Percentiles rank a stretch among this genome's conserved stretches.
These are phyloP conservation scores for Alternaria tenuissima DNA, from an alignment of 2,329 filamentous ascomycete genomes.

Conservation along the genomic window DNA sequence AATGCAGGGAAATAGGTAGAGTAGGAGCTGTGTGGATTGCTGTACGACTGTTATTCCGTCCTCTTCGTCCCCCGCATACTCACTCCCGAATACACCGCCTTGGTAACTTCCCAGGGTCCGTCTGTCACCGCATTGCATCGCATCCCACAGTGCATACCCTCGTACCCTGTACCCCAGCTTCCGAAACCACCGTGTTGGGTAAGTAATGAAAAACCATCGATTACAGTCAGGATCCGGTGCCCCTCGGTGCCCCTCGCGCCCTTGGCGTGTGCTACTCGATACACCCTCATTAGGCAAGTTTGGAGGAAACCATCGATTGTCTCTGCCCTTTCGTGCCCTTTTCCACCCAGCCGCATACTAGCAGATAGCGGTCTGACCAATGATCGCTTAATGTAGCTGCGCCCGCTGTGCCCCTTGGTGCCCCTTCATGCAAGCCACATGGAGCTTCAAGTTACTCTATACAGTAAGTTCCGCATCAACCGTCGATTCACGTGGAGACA, in stretches of 20 bases:
- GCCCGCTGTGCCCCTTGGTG: slow-evolving; percentile 3
- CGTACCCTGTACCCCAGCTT: background rate
- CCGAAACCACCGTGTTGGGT: background rate
- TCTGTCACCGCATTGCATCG: background rate
- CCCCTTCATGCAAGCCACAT: background rate
- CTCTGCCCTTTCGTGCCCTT: slow-evolving; percentile 13
- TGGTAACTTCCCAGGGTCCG: background rate
- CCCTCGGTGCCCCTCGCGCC: background rate
- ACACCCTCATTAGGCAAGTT: background rate
- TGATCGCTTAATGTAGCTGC: background rate
- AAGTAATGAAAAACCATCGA: background rate
- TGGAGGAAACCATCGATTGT: background rate
- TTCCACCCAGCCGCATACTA: background rate
- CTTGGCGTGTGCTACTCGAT: background rate
- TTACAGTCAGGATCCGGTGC: background rate
- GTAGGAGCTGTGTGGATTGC: slow-evolving; percentile 1
- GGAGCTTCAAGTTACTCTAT: background rate
- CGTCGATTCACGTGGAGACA: background rate
- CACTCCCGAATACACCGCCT: background rate
- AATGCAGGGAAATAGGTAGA: background rate
- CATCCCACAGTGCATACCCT: background rate
- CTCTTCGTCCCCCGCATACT: background rate
- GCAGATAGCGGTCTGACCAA: background rate
- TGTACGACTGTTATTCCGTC: background rate
- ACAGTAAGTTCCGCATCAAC: background rate